Evolutionary conservation across 345 rosid genomes (phyloP), one percentile per base, ranked within the genome.

Genomic region (Schrenkiella parvula): DNA sequence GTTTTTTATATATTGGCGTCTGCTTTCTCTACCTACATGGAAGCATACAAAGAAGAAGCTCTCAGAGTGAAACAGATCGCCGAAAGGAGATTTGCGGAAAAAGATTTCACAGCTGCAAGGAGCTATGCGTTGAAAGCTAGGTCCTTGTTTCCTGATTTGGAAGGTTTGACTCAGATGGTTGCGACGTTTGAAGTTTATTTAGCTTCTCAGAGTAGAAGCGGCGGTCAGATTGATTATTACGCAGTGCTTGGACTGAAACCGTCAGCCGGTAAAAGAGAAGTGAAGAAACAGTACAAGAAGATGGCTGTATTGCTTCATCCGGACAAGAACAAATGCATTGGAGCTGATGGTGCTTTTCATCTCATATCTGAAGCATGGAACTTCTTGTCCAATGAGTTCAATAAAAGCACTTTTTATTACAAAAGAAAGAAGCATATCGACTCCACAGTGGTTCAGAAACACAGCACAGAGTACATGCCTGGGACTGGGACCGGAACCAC

Each of bases 271-370:
- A 89, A 80, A 75, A 84, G 86, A 41, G 85, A 95, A 4, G 96
- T 88, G 68, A 95, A 95, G 84, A 95, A 86, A 74, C 97, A 88
- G 84, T 95, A 87, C 64, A 84, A 74, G 86, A 95, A 88, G 81
- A 81, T 91, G 93, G 99, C 95, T 8, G 96, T 88, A 64, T 70
- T 89, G 83, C 95, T 95, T 28, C 99, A 95, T 66, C 96, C 99
- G 26, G 97, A 95, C 70, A 89, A 91, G 83, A 95, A 78, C 57
- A 71, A 65, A 52, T 71, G 89, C 25, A 80, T 91, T 35, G 99
- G 99, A 64, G 97, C 99, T 70, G 95, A 89, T 80, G 97, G 99
- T 55, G 99, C 99, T 0, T 95, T 95, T 78, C 91, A 89, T 77
- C 87, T 95, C 78, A 85, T 91, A 63, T 91, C 96, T 17, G 97